A percentile compares a stretch with the other conserved stretches of the same genome.
Conservation (phyloP, 2,329 filamentous ascomycete genomes). For the Diaporthe sp. region DNA sequence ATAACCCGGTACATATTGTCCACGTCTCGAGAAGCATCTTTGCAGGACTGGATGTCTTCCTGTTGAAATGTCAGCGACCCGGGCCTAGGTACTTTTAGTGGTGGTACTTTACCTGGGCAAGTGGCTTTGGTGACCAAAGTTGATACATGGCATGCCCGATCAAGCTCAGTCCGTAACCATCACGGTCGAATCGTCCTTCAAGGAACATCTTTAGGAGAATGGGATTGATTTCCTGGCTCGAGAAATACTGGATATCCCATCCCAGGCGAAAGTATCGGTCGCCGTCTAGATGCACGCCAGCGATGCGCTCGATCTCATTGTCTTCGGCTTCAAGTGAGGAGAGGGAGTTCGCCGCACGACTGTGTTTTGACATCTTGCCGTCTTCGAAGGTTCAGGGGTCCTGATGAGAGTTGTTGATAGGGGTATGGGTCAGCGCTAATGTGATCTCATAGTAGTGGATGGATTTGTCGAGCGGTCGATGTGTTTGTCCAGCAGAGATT, state of each 20-base stretch:
- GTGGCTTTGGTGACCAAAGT: not conserved
- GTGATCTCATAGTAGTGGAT: not conserved
- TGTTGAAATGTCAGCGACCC: not conserved
- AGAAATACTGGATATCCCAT: not conserved
- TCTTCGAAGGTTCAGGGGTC: not conserved
- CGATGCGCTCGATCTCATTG: not conserved
- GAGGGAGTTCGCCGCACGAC: not conserved
- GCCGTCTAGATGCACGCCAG: not conserved
- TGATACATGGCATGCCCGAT: not conserved
- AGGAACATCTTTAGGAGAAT: not conserved
- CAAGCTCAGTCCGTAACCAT: slow-evolving; percentile 10
- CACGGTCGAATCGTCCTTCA: not conserved
- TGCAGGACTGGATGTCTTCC: not conserved
- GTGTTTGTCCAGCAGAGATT: not conserved
- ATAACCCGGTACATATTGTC: not conserved
- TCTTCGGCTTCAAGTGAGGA: not conserved
- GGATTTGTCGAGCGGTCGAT: not conserved
- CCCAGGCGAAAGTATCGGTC: not conserved
- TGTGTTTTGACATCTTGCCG: not conserved
- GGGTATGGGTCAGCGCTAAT: not conserved
- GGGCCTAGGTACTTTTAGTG: no score
- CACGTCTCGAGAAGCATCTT: not conserved
- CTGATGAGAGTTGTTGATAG: not conserved
- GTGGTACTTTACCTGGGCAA: not conserved
- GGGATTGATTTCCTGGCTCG: not conserved